Evolutionary conservation across 805 yeast species (phyloP), one percentile per base, ranked within the genome.

Genomic region (Metschnikowia koreensis): DNA sequence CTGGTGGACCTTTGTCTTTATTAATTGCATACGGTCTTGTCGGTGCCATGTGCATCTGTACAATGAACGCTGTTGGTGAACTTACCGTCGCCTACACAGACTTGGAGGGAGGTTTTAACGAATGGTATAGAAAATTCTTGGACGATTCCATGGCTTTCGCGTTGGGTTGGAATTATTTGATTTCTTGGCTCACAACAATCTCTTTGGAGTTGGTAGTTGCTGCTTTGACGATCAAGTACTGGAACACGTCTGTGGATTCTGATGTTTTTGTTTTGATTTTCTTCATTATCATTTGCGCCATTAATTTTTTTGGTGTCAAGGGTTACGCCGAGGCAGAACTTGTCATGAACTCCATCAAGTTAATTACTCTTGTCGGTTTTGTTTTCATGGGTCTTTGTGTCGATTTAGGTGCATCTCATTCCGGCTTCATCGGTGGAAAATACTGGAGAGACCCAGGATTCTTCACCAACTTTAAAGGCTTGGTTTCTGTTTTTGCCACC

Each of bases 181-280:
- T 60, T 48, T 72, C 57, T 56, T 70, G 67, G 67, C 50, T 51
- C 16, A 55, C 59, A 36, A 53, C 59, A 39, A 55, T 57, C 36
- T 53, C 60, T 13, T 44, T 58, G 47, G 62, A 58, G 48, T 50
- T 58, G 46, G 62, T 58, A 22, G 56, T 58, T 13, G 62, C 62
- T 2, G 53, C 60, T 7, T 76, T 82, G 73, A 82, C 87, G 26
- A 75, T 84, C 50, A 69, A 77, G 55, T 83, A 71, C 64, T 84
- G 89, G 89, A 68, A 74, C 2, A 53, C 65, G n/a, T 39, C 38
- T 6, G 71, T 82, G 41, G 76, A 82, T 59, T 71, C 87, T 1
- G 85, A 81, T 57, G 80, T 76, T 4, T 84, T 79, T 65, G 84
- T 83, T 16, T 69, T 75, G 1, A 76, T 83, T 1, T 81, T 84